Percentiles rank a stretch among this genome's conserved stretches.
These are phyloP conservation scores for Didymella keratinophila DNA, from an alignment of 2,329 filamentous ascomycete genomes.

Conservation along the genomic window DNA sequence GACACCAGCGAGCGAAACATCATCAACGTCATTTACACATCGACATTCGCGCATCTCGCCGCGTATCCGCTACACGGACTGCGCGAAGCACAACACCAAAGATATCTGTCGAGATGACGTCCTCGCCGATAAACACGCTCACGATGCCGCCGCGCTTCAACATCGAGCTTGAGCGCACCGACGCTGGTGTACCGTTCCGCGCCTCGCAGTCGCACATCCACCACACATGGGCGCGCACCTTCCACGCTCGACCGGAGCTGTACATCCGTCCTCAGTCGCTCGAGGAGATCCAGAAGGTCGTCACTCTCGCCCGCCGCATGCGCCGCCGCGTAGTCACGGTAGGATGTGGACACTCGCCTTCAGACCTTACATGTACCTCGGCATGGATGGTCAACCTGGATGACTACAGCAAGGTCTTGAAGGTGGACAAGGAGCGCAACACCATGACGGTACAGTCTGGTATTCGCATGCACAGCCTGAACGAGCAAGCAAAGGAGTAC, in stretches of 20 bases:
- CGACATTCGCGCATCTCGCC: conserved; percentile 4
- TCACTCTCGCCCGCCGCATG: conserved; percentile 81
- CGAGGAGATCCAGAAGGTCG: conserved; percentile 81
- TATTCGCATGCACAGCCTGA: conserved; percentile 79
- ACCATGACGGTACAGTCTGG: conserved; percentile 84
- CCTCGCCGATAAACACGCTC: conserved; percentile 33
- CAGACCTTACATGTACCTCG: conserved; percentile 88
- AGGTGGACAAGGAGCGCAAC: conserved; percentile 70
- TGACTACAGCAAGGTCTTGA: conserved; percentile 75
- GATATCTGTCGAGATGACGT: conserved; percentile 20
- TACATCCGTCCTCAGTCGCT: conserved; percentile 85
- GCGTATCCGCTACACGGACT: background rate
- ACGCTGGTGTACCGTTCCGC: conserved; percentile 76
- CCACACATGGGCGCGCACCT: conserved; percentile 94
- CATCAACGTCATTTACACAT: conserved; percentile 21
- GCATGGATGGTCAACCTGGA: conserved; percentile 96
- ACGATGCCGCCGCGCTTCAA: conserved; percentile 53
- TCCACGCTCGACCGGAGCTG: conserved; percentile 86
- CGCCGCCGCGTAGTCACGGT: conserved; percentile 83
- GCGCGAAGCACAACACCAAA: too few relatives aligned
- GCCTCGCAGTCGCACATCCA: conserved; percentile 76
- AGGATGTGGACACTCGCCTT: conserved; percentile 93
- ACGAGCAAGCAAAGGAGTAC: conserved; percentile 73
- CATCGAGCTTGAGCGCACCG: conserved; percentile 65
- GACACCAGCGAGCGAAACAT: conserved; percentile 17